These are phyloP conservation scores for Leccinum fallax DNA, from an alignment of 1,284 basidiomycete species.

Conservation along the genomic window DNA sequence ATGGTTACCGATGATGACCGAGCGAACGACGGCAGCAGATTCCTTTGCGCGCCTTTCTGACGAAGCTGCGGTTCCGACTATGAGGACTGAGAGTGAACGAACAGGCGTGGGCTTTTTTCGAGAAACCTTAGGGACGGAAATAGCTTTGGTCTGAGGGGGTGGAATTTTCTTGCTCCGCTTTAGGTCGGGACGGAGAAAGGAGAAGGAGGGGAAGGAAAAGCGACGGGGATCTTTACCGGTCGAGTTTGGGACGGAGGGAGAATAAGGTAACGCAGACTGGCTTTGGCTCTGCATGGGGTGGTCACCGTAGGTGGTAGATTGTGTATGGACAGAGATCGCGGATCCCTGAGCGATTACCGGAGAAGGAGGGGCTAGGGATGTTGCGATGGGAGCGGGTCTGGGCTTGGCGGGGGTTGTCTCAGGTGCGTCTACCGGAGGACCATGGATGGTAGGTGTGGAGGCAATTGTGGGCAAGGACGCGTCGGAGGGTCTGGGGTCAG, in stretches of 20 bases:
- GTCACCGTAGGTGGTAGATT: slow-evolving; percentile 22
- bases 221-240: slow-evolving; percentile 32
- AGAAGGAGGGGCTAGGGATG: slow-evolving; percentile 29
- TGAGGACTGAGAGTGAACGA: slow-evolving; percentile 31
- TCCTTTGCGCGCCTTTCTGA: slow-evolving; percentile 64
- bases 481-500: slow-evolving; percentile 17
- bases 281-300: slow-evolving; percentile 29
- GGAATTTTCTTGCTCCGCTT: slow-evolving; percentile 27
- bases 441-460: slow-evolving; percentile 33
- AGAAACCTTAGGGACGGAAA: slow-evolving; percentile 9
- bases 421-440: neutral
- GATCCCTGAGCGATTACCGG: slow-evolving; percentile 4
- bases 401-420: slow-evolving; percentile 4
- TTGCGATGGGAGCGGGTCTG: slow-evolving; percentile 7
- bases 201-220: slow-evolving; percentile 43
- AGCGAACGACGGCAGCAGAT: slow-evolving; percentile 61
- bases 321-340: slow-evolving; percentile 18
- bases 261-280: slow-evolving; percentile 32
- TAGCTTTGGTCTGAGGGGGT: slow-evolving; percentile 12
- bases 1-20: slow-evolving; percentile 65
- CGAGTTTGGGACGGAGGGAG: slow-evolving; percentile 9
- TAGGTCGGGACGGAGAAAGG: slow-evolving; percentile 37
- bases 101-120: slow-evolving; percentile 41
- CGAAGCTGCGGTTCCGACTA: slow-evolving; percentile 24
- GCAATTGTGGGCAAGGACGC: slow-evolving; percentile 32